Evolutionary conservation across 139 green algal species (phyloP).

Genomic region (Chlamydomonas schloesseri): DNA sequence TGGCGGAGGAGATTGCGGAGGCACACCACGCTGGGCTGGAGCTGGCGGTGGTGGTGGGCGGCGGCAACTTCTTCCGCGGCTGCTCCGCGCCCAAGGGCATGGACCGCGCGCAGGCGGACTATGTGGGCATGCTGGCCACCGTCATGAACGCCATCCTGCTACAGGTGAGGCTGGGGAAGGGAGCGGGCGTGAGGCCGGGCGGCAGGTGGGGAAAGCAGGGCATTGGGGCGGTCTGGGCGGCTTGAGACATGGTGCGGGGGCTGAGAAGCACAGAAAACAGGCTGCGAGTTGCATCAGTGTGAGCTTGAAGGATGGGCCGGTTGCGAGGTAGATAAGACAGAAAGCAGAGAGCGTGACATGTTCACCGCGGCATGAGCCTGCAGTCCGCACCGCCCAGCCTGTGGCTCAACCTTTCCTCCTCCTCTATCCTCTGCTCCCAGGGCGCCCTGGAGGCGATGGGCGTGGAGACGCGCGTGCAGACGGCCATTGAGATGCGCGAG

Average conservation of each 20-base stretch:
- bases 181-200: not conserved
- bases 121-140: constrained; percentile 99
- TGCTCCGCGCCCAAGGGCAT: constrained; percentile 81
- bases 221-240: too few species aligned
- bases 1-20: constrained; percentile 89
- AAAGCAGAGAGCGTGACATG: too few species aligned
- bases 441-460: constrained; percentile 80
- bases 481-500: constrained; percentile 96
- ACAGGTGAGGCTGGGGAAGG: constrained; percentile 64
- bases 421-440: constrained; percentile 44
- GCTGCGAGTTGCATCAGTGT: too few species aligned
- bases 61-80: constrained; percentile 97
- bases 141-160: constrained; percentile 98
- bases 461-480: constrained; percentile 85
- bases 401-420: too few species aligned
- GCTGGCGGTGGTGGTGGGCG: constrained; percentile 96
- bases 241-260: too few species aligned
- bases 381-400: too few species aligned
- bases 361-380: too few species aligned
- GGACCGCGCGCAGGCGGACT: constrained; percentile 93
- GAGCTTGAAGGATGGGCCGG: too few species aligned
- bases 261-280: too few species aligned
- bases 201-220: too few species aligned
- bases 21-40: constrained; percentile 71
- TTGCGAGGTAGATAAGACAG: too few species aligned